A percentile compares a stretch with the other conserved stretches of the same genome.
phyloP scores from a whole-genome alignment of 345 rosid species.

The Arabis alpina region DNA sequence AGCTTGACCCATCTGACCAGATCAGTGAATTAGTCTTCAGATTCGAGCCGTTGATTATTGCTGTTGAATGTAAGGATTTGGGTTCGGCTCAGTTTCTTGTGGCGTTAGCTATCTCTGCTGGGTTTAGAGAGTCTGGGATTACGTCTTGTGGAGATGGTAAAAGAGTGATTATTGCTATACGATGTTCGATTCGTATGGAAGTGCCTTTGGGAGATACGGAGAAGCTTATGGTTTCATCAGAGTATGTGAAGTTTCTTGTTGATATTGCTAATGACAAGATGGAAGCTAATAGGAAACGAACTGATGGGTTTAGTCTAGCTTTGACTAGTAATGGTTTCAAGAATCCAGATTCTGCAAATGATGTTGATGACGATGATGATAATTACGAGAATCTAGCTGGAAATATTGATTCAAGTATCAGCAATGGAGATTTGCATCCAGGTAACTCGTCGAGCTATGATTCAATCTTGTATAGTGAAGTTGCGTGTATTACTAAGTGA shows the following conservation, averaged over 20 bases:
- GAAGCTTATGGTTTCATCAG: conserved; percentile 57
- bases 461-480: background rate
- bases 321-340: conserved; percentile 48
- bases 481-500: background rate
- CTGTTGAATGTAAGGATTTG: conserved; percentile 75
- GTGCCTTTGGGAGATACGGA: conserved; percentile 73
- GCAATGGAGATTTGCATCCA: conserved; percentile 33
- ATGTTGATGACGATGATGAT: conserved; percentile 35
- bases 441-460: conserved; percentile 46
- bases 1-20: background rate
- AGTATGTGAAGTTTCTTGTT: conserved; percentile 75
- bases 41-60: conserved; percentile 88
- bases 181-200: conserved; percentile 86
- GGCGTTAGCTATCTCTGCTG: conserved; percentile 64
- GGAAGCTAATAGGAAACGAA: conserved; percentile 78
- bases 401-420: conserved; percentile 30
- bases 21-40: conserved; percentile 64
- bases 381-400: conserved; percentile 39
- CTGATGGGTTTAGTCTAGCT: conserved; percentile 59
- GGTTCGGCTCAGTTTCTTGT: conserved; percentile 69
- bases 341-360: conserved; percentile 18
- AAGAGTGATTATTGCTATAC: conserved; percentile 80
- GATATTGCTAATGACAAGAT: conserved; percentile 81
- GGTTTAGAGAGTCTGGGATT: conserved; percentile 89
- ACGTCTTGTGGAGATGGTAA: conserved; percentile 68